Base-by-base conservation (phyloP, 2,329 filamentous ascomycete species). In the Helotiales sp. region DNA sequence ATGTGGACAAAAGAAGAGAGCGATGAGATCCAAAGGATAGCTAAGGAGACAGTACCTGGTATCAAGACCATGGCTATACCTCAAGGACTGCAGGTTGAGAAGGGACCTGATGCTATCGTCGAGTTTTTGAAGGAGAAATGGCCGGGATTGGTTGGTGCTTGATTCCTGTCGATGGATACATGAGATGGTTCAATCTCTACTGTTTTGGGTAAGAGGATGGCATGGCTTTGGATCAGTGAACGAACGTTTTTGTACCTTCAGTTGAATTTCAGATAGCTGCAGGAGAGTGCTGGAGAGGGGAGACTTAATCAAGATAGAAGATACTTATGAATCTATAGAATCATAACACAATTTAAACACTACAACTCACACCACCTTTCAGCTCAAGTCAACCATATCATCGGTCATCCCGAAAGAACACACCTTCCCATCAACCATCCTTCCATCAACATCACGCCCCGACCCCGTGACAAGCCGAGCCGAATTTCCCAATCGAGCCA, bases 91-190 rank as follows among this genome's bases (percentile, higher is more conserved):
- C 84, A 87, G 70, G 82, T 85, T 1, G 79, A 85, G 68, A 80
- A 78, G 63, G 85, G 85, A 0, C 84, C 85, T 0, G 85, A 87
- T 74, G 85, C 82, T 3, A 79, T 87, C n/a, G 83, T 87, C 0
- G 83, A 85, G 61, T 84, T 83, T 73, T 74, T 87, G 54, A 76
- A 80, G 45, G 80, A 82, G 70, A 75, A 81, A 28, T 71, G 69
- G 72, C 70, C 72, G 0, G 68, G 62, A 2, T 61, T 75, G n/a
- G 64, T 75, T 54, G 72, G 34, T 15, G 64, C 50, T 54, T 69
- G 50, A 67, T 6, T 15, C 6, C 32, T 6, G 15, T n/a, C 40
- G 17, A 24, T 6, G 20, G 30, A 22, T 32, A 10, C 6, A 22
- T 37, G 20, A 20, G 15, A 6, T 7, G 15, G n/a, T 3, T 6